Conservation (phyloP, 202 grass and related monocot genomes). For the Miscanthus sacchariflorus region DNA sequence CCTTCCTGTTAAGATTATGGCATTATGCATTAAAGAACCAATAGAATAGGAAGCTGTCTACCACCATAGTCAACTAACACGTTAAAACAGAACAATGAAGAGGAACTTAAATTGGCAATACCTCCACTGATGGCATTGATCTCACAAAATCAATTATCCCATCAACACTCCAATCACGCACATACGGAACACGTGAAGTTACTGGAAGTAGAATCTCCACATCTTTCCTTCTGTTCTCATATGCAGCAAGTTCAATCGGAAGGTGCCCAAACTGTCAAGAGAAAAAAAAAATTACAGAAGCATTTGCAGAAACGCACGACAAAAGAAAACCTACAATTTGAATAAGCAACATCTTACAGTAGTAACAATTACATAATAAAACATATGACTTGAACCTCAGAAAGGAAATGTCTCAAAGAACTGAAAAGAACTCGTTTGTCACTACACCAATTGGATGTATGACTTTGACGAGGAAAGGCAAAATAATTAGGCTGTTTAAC, state of each 20-base stretch:
- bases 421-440: not conserved
- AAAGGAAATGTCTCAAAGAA: not conserved
- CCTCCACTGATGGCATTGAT: conserved; percentile 25
- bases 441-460: not conserved
- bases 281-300: not conserved
- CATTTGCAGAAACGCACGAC: not conserved
- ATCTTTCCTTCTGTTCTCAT: conserved; percentile 14
- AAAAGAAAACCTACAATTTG: conserved; percentile 12
- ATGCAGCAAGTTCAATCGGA: conserved; percentile 55
- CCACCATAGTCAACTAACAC: not conserved
- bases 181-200: conserved; percentile 41
- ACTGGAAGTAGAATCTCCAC: conserved; percentile 54
- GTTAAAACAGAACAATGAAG: not conserved
- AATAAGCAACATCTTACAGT: conserved; percentile 21
- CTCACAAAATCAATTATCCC: conserved; percentile 47
- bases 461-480: not conserved
- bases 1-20: not conserved
- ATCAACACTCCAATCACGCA: conserved; percentile 47
- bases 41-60: not conserved
- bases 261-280: conserved; percentile 39
- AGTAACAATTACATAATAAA: conserved; percentile 16
- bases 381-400: not conserved
- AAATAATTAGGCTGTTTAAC: not conserved
- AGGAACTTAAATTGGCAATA: conserved; percentile 23
- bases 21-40: not conserved